Conservation (phyloP, 106 monocot species). For the Acorus gramineus region DNA sequence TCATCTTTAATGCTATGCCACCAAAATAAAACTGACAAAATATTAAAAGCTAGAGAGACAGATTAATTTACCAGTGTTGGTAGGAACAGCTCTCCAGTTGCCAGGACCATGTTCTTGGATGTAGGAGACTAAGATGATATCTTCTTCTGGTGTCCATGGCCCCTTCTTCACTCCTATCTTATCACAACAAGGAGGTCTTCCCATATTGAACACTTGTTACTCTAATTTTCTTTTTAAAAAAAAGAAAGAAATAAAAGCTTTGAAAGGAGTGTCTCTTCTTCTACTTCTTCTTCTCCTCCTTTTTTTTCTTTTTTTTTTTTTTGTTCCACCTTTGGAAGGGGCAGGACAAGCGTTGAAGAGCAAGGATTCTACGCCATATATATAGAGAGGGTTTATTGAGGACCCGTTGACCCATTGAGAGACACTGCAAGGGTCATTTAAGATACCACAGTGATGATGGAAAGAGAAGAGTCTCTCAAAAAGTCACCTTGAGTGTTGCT, state of each 20-base stretch:
- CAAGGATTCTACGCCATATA: too few species aligned
- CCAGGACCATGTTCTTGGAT: slow-evolving; percentile 36
- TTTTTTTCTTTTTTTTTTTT: not conserved
- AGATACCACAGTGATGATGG: not conserved
- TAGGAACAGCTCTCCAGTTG: slow-evolving; percentile 31
- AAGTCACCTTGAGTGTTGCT: slow-evolving; percentile 12
- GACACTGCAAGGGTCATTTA: slow-evolving; percentile 12
- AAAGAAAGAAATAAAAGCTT: too few species aligned
- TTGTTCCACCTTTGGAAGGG: not conserved
- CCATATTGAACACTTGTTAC: slow-evolving; percentile 13
- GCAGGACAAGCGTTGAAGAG: not conserved
- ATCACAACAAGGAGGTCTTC: slow-evolving; percentile 36
- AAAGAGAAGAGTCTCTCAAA: slow-evolving; percentile 1
- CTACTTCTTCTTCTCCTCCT: not conserved
- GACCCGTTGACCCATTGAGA: too few species aligned
- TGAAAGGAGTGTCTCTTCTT: not conserved
- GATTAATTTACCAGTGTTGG: slow-evolving; percentile 12
- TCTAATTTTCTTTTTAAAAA: too few species aligned
- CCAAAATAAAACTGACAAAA: too few species aligned
- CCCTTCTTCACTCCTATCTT: slow-evolving; percentile 40
- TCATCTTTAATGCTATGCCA: too few species aligned
- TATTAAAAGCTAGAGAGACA: too few species aligned
- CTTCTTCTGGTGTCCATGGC: slow-evolving; percentile 7
- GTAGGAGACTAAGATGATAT: not conserved
- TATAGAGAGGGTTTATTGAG: too few species aligned